Evolutionary conservation across 495 filamentous ascomycete species (phyloP), one percentile per base, ranked within the genome.

Genomic region (Aspergillus heteromorphus): DNA sequence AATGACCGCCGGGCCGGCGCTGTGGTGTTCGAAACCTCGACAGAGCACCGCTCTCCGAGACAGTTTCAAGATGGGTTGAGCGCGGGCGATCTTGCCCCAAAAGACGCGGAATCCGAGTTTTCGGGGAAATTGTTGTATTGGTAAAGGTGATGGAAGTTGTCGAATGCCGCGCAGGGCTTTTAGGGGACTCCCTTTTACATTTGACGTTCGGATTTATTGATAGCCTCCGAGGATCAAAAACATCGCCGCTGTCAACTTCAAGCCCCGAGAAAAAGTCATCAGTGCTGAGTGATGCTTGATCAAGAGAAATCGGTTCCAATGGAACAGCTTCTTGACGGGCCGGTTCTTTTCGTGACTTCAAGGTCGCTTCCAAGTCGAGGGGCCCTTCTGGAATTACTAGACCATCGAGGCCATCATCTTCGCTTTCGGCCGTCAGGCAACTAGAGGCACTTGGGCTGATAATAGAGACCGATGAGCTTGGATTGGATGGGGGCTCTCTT

Each of bases 171-270:
- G 85, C 79, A 48, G 87, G 86, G 60, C 86, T 91, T 41, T 76
- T 73, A 57, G 85, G 80, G 42, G 81, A 77, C 54, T 77, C 67
- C 57, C 81, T 79, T 62, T 92, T 96, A 62, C 91, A 81, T 68
- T 92, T 92, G 55, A 98, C 80, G 61, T 98, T 97, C 45, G 89
- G 91, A 65, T 98, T 95, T n/a, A 96, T 71, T 9, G 87, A 88
- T 14, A 87, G 74, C 65, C 93, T 96, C 51, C 75, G 80, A 10
- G 87, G 81, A 60, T 87, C 82, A 60, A 97, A 91, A 13, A 88
- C 79, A 60, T 91, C 87, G 4, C 83, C 90, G 62, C 86, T 82
- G 20, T 89, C 91, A 67, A 97, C 81, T 45, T 97, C 95, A 60
- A 98, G 79, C 19, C 85, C 95, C 30, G 87, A 79, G 51, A 97